Percentiles rank a stretch among this genome's conserved stretches.
Conservation (phyloP, 225 moss, liverwort and hornwort genomes). For the Climacium dendroides region DNA sequence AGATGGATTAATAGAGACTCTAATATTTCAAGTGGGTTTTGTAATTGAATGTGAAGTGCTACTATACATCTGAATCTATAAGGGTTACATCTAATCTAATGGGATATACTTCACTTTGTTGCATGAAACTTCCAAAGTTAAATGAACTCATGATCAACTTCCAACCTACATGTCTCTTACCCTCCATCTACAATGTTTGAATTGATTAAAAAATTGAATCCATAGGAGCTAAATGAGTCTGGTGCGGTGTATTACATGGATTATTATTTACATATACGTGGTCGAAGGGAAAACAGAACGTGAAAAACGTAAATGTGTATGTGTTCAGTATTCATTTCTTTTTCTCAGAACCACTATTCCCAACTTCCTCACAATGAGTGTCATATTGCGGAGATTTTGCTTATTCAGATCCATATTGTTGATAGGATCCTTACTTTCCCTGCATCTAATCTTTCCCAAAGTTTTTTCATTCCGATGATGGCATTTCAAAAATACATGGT, state of each 20-base stretch:
- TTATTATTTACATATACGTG: not conserved
- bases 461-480: too few relatives aligned
- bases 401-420: not conserved
- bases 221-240: not conserved
- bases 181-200: not conserved
- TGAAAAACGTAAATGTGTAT: not conserved
- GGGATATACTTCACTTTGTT: not conserved
- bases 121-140: not conserved
- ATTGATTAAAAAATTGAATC: not conserved
- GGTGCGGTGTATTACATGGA: not conserved
- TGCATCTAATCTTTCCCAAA: not conserved
- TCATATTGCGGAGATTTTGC: not conserved
- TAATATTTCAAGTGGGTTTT: not conserved
- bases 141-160: not conserved
- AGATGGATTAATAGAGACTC: not conserved
- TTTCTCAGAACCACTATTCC: not conserved
- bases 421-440: not conserved
- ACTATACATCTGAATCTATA: not conserved
- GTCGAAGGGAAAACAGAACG: not conserved
- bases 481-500: not conserved
- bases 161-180: not conserved
- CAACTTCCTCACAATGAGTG: not conserved
- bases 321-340: not conserved
- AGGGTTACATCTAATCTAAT: not conserved
- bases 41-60: not conserved